A percentile compares a stretch with the other conserved stretches of the same genome.
Evolutionary conservation across 1,284 basidiomycete genomes (phyloP).

Genomic region (Inonotus obliquus): DNA sequence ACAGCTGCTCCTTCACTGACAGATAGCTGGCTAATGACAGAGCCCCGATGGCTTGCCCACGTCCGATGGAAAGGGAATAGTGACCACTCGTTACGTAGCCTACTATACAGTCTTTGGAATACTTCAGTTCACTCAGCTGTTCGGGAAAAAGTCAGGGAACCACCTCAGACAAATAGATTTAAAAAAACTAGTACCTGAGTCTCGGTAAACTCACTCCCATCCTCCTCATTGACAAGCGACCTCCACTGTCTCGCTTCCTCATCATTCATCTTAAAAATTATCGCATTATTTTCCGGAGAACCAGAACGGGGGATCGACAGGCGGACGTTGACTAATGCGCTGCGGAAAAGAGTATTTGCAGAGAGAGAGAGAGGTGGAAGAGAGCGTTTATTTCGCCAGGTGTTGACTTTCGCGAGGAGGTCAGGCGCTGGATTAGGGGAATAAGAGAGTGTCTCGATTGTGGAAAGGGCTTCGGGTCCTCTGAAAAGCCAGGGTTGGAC

Average conservation of each 20-base stretch:
- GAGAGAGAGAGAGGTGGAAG: constrained; percentile 38
- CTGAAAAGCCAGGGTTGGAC: constrained; percentile 62
- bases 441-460: constrained; percentile 41
- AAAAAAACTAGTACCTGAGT: constrained; percentile 32
- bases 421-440: constrained; percentile 38
- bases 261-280: constrained; percentile 59
- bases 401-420: constrained; percentile 53
- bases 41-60: constrained; percentile 70
- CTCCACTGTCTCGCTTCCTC: constrained; percentile 45
- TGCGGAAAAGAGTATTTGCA: constrained; percentile 42
- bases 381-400: constrained; percentile 50
- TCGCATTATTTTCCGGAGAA: constrained; percentile 65
- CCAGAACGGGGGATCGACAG: constrained; percentile 63
- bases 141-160: constrained; percentile 28
- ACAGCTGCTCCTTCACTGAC: constrained; percentile 45
- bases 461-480: constrained; percentile 41
- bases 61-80: constrained; percentile 71
- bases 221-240: constrained; percentile 29
- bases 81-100: constrained; percentile 81
- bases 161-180: not conserved
- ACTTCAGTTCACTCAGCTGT: constrained; percentile 24
- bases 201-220: constrained; percentile 33
- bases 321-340: constrained; percentile 62
- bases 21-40: constrained; percentile 55
- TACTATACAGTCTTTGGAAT: constrained; percentile 41